These are phyloP conservation scores for Tuber umbilicatum DNA, from an alignment of 495 filamentous ascomycete genomes.

Conservation along the genomic window DNA sequence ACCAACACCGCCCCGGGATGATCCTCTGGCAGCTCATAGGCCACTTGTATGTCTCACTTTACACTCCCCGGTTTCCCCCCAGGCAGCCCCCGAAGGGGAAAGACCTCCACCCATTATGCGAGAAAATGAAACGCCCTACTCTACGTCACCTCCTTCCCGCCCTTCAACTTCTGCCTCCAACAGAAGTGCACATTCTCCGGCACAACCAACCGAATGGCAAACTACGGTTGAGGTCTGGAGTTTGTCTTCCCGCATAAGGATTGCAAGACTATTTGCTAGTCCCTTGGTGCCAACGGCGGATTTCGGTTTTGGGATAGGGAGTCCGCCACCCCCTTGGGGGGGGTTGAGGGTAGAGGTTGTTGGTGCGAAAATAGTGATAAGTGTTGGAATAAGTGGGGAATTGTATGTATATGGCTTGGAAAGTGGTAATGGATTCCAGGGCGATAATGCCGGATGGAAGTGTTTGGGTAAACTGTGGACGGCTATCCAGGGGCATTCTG, in stretches of 20 bases:
- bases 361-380: slow-evolving; percentile 33
- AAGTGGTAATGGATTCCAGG: slow-evolving; percentile 15
- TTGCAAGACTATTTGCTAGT: slow-evolving; percentile 39
- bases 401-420: slow-evolving; percentile 39
- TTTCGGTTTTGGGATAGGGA: slow-evolving; percentile 37
- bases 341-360: slow-evolving; percentile 43
- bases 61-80: slow-evolving; percentile 34
- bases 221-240: slow-evolving; percentile 42
- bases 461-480: slow-evolving; percentile 41
- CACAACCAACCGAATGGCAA: slow-evolving; percentile 37
- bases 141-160: slow-evolving; percentile 38
- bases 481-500: slow-evolving; percentile 26
- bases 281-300: slow-evolving; percentile 37
- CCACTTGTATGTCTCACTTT: slow-evolving; percentile 40
- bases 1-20: slow-evolving; percentile 38
- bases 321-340: slow-evolving; percentile 42
- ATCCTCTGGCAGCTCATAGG: slow-evolving; percentile 35
- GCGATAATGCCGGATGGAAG: slow-evolving; percentile 34
- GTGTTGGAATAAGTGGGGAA: slow-evolving; percentile 40
- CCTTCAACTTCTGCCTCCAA: slow-evolving; percentile 37
- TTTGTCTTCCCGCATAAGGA: slow-evolving; percentile 28
- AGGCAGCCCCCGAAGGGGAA: slow-evolving; percentile 14
- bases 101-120: slow-evolving; percentile 30
- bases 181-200: slow-evolving; percentile 29
- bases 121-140: slow-evolving; percentile 37